Evolutionary conservation across 1,284 basidiomycete species (phyloP).

Genomic region (Butyriboletus pseudospeciosus): DNA sequence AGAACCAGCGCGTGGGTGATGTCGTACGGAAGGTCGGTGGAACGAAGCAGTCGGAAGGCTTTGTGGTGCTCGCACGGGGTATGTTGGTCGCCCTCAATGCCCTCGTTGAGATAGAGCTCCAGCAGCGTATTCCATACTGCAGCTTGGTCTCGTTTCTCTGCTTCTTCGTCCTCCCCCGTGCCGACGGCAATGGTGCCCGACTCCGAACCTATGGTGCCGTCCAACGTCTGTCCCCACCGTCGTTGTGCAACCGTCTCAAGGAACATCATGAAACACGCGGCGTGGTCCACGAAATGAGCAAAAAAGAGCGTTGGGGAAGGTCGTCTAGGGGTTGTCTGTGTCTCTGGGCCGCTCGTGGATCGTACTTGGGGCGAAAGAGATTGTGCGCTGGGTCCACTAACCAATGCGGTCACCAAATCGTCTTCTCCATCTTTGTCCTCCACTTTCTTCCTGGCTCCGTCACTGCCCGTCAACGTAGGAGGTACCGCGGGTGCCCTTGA

Average conservation of each 20-base stretch:
- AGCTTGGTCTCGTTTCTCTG: constrained; percentile 68
- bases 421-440: constrained; percentile 19
- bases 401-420: constrained; percentile 12
- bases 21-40: constrained; percentile 75
- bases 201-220: constrained; percentile 28
- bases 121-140: constrained; percentile 96
- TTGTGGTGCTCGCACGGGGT: constrained; percentile 38
- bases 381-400: constrained; percentile 13
- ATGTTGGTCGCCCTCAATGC: constrained; percentile 15
- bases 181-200: not conserved
- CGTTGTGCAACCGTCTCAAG: constrained; percentile 81
- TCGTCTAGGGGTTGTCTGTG: constrained; percentile 40
- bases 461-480: constrained; percentile 34
- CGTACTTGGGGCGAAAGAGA: constrained; percentile 3
- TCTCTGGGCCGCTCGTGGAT: constrained; percentile 18
- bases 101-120: constrained; percentile 75
- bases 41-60: constrained; percentile 65
- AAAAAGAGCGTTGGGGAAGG: constrained; percentile 89
- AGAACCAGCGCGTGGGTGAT: constrained; percentile 88
- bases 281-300: constrained; percentile 91
- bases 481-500: constrained; percentile 50
- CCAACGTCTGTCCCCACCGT: constrained; percentile 78
- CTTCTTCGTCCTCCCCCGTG: constrained; percentile 43
- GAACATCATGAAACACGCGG: constrained; percentile 79
- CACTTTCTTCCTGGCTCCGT: constrained; percentile 32